A percentile compares a stretch with the other conserved stretches of the same genome.
Conservation (phyloP, 768 basidiomycete species). For the Amanita rubescens region DNA sequence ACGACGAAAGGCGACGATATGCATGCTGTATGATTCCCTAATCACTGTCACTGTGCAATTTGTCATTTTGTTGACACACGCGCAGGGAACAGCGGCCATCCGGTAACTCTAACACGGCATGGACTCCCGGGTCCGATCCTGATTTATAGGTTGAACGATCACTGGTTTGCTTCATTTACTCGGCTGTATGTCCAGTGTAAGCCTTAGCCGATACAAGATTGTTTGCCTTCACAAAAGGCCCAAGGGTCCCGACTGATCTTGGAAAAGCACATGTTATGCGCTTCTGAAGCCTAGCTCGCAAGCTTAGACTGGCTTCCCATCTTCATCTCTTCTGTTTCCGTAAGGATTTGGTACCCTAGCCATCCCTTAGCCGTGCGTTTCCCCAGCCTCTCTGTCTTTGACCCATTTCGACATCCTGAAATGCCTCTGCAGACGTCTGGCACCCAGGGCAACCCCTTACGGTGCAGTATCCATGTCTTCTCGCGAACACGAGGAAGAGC, state of each 20-base stretch:
- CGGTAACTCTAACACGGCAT: not conserved
- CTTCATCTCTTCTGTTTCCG: not conserved
- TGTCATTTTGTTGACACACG: constrained; percentile 5
- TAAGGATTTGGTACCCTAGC: not conserved
- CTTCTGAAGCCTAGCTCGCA: not conserved
- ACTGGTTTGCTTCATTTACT: not conserved
- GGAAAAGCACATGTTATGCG: not conserved
- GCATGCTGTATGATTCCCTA: not conserved
- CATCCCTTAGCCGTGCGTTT: not conserved
- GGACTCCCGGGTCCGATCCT: not conserved
- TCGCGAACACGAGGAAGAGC: no score
- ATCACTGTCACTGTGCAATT: not conserved
- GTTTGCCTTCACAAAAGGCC: not conserved
- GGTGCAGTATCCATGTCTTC: no score
- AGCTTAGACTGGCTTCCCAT: not conserved
- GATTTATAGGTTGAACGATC: not conserved
- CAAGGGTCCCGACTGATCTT: not conserved
- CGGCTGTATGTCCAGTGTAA: not conserved
- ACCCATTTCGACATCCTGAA: not conserved
- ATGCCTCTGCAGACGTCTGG: not conserved
- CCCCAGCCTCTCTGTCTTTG: not conserved
- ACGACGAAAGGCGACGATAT: not conserved
- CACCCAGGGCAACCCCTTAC: not conserved
- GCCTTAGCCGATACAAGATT: not conserved
- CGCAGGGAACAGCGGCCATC: not conserved